Evolutionary conservation across 2,329 filamentous ascomycete genomes (phyloP).

Genomic region (Penicillium corylophilum): DNA sequence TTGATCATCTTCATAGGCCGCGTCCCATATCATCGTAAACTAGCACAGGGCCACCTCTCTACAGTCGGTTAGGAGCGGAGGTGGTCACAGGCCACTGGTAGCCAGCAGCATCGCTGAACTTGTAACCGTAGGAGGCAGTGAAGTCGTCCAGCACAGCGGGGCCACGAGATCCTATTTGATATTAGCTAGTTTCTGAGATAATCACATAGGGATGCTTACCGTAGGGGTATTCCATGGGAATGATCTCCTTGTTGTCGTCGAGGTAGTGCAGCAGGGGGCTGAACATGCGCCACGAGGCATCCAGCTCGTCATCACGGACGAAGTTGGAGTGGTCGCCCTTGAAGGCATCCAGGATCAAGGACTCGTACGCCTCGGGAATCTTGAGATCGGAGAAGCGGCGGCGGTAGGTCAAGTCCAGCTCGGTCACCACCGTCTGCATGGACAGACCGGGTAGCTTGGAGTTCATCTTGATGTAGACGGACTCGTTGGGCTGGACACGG

Average conservation of each 20-base stretch:
- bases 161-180: constrained; percentile 77
- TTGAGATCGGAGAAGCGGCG: constrained; percentile 98
- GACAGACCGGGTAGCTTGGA: constrained; percentile 96
- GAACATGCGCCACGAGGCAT: constrained; percentile 98
- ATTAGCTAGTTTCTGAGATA: not conserved
- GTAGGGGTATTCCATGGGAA: constrained; percentile 99
- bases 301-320: constrained; percentile 92
- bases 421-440: constrained; percentile 99
- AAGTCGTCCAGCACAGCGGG: constrained; percentile 97
- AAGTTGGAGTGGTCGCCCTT: constrained; percentile 99
- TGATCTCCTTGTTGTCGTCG: constrained; percentile 98
- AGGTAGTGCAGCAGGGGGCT: constrained; percentile 96
- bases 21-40: constrained; percentile 28
- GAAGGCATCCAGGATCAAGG: constrained; percentile 90
- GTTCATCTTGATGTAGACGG: constrained; percentile 99
- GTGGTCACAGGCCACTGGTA: constrained; percentile 87
- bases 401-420: constrained; percentile 96
- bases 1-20: constrained; percentile 23
- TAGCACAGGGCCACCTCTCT: constrained; percentile 37
- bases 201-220: constrained; percentile 59
- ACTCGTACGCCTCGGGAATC: constrained; percentile 99
- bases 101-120: constrained; percentile 93
- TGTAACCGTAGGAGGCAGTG: constrained; percentile 96
- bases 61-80: constrained; percentile 77
- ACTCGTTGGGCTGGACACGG: constrained; percentile 98